These are phyloP conservation scores for Nyssa sinensis DNA, from an alignment of 148 eudicot species.

Conservation along the genomic window DNA sequence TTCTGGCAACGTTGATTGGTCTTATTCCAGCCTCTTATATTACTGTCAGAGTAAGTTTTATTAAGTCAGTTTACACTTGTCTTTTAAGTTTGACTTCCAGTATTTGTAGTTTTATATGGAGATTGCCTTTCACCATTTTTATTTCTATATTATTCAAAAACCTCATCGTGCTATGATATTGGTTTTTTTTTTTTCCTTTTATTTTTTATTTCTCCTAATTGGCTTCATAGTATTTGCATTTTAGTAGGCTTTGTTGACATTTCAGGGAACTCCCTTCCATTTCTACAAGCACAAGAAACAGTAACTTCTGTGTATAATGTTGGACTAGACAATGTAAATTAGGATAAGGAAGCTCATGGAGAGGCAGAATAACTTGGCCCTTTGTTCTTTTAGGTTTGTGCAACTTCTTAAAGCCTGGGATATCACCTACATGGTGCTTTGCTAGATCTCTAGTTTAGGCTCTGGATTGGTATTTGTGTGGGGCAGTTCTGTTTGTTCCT, in stretches of 20 bases:
- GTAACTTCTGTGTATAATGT: too few species aligned
- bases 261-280: background rate
- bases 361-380: too few species aligned
- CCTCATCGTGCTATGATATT: background rate
- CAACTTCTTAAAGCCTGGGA: too few species aligned
- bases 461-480: too few species aligned
- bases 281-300: background rate
- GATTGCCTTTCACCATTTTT: background rate
- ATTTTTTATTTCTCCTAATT: background rate
- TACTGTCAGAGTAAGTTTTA: slow-evolving; percentile 67
- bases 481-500: too few species aligned
- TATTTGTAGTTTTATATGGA: too few species aligned
- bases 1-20: slow-evolving; percentile 79
- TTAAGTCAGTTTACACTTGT: background rate
- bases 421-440: too few species aligned
- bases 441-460: too few species aligned
- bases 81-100: background rate
- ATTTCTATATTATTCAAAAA: background rate
- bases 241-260: background rate
- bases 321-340: too few species aligned
- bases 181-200: background rate
- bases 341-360: too few species aligned
- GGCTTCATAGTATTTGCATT: background rate
- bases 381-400: too few species aligned
- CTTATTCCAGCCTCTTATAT: slow-evolving; percentile 82